These are phyloP conservation scores for Leccinellum rugosiceps DNA, from an alignment of 768 basidiomycete species.

Conservation along the genomic window DNA sequence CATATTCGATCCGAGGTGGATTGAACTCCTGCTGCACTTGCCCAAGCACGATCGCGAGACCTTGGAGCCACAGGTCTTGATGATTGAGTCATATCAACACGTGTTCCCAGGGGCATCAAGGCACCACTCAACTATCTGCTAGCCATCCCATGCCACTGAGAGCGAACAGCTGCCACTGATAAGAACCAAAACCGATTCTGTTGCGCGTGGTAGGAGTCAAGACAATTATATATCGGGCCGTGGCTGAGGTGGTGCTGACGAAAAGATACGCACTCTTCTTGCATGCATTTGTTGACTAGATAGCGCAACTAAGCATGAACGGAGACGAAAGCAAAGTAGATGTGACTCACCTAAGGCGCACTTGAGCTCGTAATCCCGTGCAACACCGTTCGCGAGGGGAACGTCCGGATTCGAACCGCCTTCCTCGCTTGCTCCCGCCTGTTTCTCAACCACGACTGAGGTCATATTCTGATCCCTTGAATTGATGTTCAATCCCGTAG, in stretches of 20 bases:
- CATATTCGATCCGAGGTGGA: slow-evolving; percentile 42
- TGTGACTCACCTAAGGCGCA: slow-evolving; percentile 28
- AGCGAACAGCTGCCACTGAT: slow-evolving; percentile 46
- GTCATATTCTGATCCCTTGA: neutral
- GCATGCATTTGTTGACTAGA: slow-evolving; percentile 44
- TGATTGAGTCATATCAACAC: slow-evolving; percentile 4
- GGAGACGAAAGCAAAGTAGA: neutral
- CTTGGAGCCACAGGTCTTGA: slow-evolving; percentile 42
- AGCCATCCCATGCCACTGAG: slow-evolving; percentile 49
- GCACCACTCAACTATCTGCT: slow-evolving; percentile 40
- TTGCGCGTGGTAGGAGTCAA: neutral
- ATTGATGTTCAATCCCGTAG: neutral
- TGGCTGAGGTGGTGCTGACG: neutral
- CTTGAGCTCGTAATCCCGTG: slow-evolving; percentile 32
- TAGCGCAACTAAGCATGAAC: neutral
- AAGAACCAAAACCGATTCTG: slow-evolving; percentile 50
- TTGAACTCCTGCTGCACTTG: slow-evolving; percentile 43
- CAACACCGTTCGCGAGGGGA: slow-evolving; percentile 23
- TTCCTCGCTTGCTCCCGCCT: slow-evolving; percentile 10
- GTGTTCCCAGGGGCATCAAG: slow-evolving; percentile 18
- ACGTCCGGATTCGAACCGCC: slow-evolving; percentile 2
- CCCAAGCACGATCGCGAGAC: slow-evolving; percentile 43
- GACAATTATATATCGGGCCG: neutral
- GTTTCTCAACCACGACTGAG: slow-evolving; percentile 17
- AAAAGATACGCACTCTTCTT: slow-evolving; percentile 38